Percentiles rank a stretch among this genome's conserved stretches.
These are phyloP conservation scores for Nakazawaea wickerhamii DNA, from an alignment of 805 yeast species.

Conservation along the genomic window DNA sequence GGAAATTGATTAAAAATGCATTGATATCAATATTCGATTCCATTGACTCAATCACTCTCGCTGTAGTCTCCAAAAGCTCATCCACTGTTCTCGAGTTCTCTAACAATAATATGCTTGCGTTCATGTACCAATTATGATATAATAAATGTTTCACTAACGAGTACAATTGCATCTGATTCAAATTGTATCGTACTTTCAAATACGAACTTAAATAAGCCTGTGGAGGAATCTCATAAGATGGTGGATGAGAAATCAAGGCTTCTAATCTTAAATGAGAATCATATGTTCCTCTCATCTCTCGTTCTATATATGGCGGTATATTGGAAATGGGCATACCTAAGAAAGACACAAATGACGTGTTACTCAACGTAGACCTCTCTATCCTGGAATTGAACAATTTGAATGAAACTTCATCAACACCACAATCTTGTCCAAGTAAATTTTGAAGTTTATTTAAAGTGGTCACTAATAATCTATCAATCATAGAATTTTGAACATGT, in stretches of 20 bases:
- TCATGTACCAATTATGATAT: conserved; percentile 6
- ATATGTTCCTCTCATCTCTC: neutral
- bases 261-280: conserved; percentile 8
- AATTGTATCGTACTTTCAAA: conserved; percentile 5
- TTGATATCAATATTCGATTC: conserved; percentile 1
- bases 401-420: neutral
- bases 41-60: neutral
- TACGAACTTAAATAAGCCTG: conserved; percentile 7
- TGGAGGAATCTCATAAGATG: neutral
- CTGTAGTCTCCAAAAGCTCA: neutral
- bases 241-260: neutral
- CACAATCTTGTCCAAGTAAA: neutral
- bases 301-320: neutral
- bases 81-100: conserved; percentile 1
- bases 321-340: neutral
- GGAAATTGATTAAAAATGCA: conserved; percentile 1
- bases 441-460: conserved; percentile 7
- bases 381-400: neutral
- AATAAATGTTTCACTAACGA: neutral
- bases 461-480: conserved; percentile 4
- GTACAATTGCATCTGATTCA: neutral
- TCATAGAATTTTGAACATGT: neutral
- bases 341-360: neutral
- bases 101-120: neutral
- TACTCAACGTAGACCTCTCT: neutral